Conservation (phyloP, 2,329 filamentous ascomycete species). For the Fusarium sp. region DNA sequence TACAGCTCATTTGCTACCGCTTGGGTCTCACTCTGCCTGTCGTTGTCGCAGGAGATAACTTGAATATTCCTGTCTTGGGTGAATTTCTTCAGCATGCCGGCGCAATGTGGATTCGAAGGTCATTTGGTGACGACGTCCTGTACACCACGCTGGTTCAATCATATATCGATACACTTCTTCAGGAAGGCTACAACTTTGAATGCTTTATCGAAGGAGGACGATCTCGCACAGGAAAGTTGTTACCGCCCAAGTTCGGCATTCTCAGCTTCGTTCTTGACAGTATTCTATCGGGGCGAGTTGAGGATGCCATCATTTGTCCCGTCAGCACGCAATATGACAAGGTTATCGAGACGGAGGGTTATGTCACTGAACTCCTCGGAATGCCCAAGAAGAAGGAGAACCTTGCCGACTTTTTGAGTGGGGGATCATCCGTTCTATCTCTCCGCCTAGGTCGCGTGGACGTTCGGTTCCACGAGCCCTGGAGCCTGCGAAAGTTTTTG, state of each 20-base stretch:
- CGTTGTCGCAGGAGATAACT: constrained; percentile 94
- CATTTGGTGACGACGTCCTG: constrained; percentile 91
- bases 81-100: constrained; percentile 95
- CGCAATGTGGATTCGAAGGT: constrained; percentile 95
- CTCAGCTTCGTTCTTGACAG: constrained; percentile 93
- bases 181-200: constrained; percentile 93
- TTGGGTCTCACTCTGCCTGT: constrained; percentile 90
- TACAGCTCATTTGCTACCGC: constrained; percentile 96
- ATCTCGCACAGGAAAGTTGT: constrained; percentile 91
- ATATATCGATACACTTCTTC: constrained; percentile 93
- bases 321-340: constrained; percentile 99
- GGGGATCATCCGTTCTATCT: constrained; percentile 87
- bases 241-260: constrained; percentile 96
- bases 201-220: constrained; percentile 98
- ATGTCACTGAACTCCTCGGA: constrained; percentile 93
- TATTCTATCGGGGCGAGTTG: constrained; percentile 86
- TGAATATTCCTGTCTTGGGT: constrained; percentile 94
- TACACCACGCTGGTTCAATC: constrained; percentile 95
- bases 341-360: constrained; percentile 97
- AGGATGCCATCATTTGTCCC: constrained; percentile 94
- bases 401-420: constrained; percentile 87
- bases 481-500: constrained; percentile 89
- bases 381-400: constrained; percentile 98
- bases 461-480: constrained; percentile 95
- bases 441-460: constrained; percentile 92